Conservation (phyloP, 345 rosid genomes). For the Eucalyptus regnans region DNA sequence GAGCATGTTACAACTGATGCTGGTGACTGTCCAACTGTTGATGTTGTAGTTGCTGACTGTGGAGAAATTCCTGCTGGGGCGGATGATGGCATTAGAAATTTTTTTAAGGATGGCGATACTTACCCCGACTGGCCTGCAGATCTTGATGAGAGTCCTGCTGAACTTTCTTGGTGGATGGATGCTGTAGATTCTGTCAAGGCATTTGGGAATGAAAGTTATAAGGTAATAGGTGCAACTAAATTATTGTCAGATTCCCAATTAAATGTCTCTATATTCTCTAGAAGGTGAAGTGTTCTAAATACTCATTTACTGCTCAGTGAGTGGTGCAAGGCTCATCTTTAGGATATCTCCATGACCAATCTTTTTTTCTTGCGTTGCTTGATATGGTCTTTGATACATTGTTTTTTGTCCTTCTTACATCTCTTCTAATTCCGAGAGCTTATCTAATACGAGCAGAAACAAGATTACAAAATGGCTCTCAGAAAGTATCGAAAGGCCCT, state of each 20-base stretch:
- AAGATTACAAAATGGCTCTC: slow-evolving; percentile 90
- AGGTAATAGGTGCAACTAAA: slow-evolving; percentile 23
- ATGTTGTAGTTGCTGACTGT: slow-evolving; percentile 58
- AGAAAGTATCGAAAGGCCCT: slow-evolving; percentile 86
- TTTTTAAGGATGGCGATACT: slow-evolving; percentile 84
- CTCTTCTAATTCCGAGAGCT: not conserved
- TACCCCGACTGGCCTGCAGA: slow-evolving; percentile 94
- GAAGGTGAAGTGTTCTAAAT: not conserved
- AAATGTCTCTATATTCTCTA: not conserved
- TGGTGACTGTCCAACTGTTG: slow-evolving; percentile 39
- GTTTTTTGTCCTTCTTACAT: not conserved
- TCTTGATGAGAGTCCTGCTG: slow-evolving; percentile 43
- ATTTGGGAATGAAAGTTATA: slow-evolving; percentile 64
- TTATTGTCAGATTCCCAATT: not conserved
- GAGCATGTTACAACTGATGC: slow-evolving; percentile 57
- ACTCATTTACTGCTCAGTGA: not conserved
- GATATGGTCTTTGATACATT: not conserved
- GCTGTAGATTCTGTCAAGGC: slow-evolving; percentile 67
- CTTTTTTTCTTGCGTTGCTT: not conserved
- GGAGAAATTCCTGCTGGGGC: slow-evolving; percentile 71
- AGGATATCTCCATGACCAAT: not conserved
- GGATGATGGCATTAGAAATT: slow-evolving; percentile 72
- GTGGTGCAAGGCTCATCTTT: not conserved
- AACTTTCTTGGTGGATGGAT: slow-evolving; percentile 89
- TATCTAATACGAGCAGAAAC: slow-evolving; percentile 34